Base-by-base conservation (phyloP, 768 basidiomycete genomes). In the Phallus indusiatus region DNA sequence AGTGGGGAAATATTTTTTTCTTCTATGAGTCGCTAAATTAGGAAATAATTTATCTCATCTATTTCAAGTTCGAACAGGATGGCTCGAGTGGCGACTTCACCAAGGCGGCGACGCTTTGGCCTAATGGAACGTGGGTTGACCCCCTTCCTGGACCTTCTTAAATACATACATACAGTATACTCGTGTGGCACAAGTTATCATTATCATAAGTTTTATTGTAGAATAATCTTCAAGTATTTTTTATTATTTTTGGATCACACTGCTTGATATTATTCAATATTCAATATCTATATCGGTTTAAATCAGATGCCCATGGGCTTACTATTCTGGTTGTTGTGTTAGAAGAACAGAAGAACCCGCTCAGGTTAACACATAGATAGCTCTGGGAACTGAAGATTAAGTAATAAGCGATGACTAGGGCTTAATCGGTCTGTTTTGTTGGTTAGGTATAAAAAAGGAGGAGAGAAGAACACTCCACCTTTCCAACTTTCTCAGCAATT, bases 91-190 rank as follows among this genome's bases (percentile, higher is more conserved):
- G 88, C 16, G 90, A 92, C 70, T 94, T 87, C 65, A 90, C 91
- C 0, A 87, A 80, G 75, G 77, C 90, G 6, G 89, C 87, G 7
- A 83, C 79, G 3, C 72, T 88, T 54, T 86, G 81, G 76, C 81
- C 84, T 1, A 92, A 93, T 68, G 86, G 87, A 54, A 90, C 88
- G 16, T 93, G 88, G 88, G 76, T 82, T 47, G 78, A 90, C 67
- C 83, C 92, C 21, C 70, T 75, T 18, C 75, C 82, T 11, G 91
- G 90, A n/a, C 76, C 86, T 53, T 84, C 86, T 24, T 74, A 65
- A 60, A 24, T 37, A 36, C 58, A 7, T 34, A 50, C 49, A 50
- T 50, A 20, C 12, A 22, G 14, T 22, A 22, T 52, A 36, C 35
- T 59, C 0, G 28, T 28, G 28, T 28, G 28, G n/a, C n/a, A n/a